phyloP scores from a whole-genome alignment of 441 rosid species.

The Pelargonium fulgidum region DNA sequence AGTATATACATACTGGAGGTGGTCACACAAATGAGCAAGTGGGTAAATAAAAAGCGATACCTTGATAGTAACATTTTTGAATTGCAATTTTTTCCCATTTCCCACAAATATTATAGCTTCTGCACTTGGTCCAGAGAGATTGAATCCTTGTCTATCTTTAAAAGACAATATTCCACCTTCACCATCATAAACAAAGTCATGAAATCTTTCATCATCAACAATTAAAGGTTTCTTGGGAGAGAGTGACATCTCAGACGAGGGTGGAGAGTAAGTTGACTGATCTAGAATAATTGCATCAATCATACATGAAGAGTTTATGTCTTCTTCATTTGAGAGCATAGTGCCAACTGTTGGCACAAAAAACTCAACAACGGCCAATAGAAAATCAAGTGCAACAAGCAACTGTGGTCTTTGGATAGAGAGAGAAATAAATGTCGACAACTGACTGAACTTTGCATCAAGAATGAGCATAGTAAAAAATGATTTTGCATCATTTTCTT shows the following conservation, averaged over 20 bases:
- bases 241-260: slow-evolving; percentile 55
- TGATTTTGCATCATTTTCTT: slow-evolving; percentile 38
- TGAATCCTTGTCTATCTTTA: slow-evolving; percentile 59
- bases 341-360: slow-evolving; percentile 75
- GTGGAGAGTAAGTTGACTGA: slow-evolving; percentile 54
- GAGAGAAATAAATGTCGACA: slow-evolving; percentile 50
- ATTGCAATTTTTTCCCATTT: slow-evolving; percentile 66
- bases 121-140: slow-evolving; percentile 54
- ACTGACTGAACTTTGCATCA: slow-evolving; percentile 75
- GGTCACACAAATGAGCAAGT: slow-evolving; percentile 11
- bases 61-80: slow-evolving; percentile 81
- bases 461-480: slow-evolving; percentile 86
- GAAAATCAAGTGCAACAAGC: slow-evolving; percentile 96
- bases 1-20: not conserved
- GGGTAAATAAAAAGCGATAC: slow-evolving; percentile 29
- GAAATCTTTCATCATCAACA: slow-evolving; percentile 69
- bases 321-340: slow-evolving; percentile 66
- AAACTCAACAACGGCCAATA: slow-evolving; percentile 85
- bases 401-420: slow-evolving; percentile 89
- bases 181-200: slow-evolving; percentile 84
- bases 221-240: slow-evolving; percentile 84
- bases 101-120: slow-evolving; percentile 80
- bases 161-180: slow-evolving; percentile 68
- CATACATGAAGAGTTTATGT: slow-evolving; percentile 40
- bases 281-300: slow-evolving; percentile 62